These are phyloP conservation scores for Acmispon strigosus DNA, from an alignment of 306 rosid species.

Conservation along the genomic window DNA sequence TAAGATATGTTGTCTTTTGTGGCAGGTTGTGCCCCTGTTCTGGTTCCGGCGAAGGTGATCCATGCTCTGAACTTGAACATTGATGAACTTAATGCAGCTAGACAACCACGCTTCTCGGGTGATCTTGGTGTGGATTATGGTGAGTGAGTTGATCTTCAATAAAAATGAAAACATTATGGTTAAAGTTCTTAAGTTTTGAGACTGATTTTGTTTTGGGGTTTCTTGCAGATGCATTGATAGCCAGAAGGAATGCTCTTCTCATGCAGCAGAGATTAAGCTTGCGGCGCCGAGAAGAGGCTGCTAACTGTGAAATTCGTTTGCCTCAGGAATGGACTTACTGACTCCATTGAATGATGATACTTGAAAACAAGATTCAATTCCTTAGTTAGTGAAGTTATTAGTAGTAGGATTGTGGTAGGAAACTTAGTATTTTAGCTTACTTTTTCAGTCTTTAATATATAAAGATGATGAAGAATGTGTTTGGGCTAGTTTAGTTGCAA, in stretches of 20 bases:
- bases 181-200: too few species aligned
- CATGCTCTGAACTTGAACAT: conserved; percentile 49
- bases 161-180: neutral
- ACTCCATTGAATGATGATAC: neutral
- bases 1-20: neutral
- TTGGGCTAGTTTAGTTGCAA: conserved; percentile 41
- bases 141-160: neutral
- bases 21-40: conserved; percentile 44
- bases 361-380: neutral
- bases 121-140: conserved; percentile 37
- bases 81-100: conserved; percentile 29
- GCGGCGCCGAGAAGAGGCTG: conserved; percentile 38
- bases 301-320: conserved; percentile 43
- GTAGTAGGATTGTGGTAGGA: conserved; percentile 30
- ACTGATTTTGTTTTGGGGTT: neutral
- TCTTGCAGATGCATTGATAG: conserved; percentile 38
- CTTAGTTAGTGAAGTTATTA: conserved; percentile 5
- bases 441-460: neutral
- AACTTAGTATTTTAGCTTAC: conserved; percentile 16
- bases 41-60: conserved; percentile 56
- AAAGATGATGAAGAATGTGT: conserved; percentile 42
- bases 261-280: conserved; percentile 38
- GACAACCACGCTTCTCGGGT: conserved; percentile 27
- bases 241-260: conserved; percentile 47
- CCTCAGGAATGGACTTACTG: conserved; percentile 89